These are phyloP conservation scores for Botrytis aclada DNA, from an alignment of 2,329 filamentous ascomycete species.

Conservation along the genomic window DNA sequence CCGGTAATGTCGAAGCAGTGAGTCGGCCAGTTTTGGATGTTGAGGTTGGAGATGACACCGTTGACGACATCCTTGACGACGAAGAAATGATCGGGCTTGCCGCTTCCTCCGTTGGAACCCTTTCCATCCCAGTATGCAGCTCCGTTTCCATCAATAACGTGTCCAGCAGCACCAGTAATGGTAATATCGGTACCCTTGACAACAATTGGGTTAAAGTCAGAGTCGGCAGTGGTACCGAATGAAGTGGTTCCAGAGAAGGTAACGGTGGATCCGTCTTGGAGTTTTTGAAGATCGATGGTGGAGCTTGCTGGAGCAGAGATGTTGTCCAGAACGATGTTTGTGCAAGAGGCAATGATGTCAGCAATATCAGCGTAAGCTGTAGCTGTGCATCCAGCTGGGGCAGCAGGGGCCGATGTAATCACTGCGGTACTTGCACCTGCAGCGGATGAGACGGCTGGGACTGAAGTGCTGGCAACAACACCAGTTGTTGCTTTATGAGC, in stretches of 20 bases:
- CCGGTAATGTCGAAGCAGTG: conserved; percentile 49
- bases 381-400: conserved; percentile 47
- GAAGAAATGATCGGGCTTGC: conserved; percentile 63
- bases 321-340: conserved; percentile 42
- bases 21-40: conserved; percentile 53
- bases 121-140: conserved; percentile 54
- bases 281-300: conserved; percentile 42
- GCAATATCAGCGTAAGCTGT: conserved; percentile 44
- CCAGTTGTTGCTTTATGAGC: neutral
- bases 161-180: conserved; percentile 29
- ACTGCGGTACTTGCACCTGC: neutral
- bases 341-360: conserved; percentile 42
- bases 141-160: conserved; percentile 50
- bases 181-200: conserved; percentile 30
- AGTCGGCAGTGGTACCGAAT: conserved; percentile 64
- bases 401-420: neutral
- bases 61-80: conserved; percentile 48
- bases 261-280: conserved; percentile 45
- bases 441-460: neutral
- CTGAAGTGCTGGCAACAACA: neutral
- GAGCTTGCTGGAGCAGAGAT: conserved; percentile 41
- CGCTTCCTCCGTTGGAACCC: conserved; percentile 56
- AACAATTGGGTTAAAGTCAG: conserved; percentile 55
- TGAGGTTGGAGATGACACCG: conserved; percentile 49
- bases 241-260: conserved; percentile 63